Conservation (phyloP, 352 stramenopile genomes). For the Globisporangium mamillatum region DNA sequence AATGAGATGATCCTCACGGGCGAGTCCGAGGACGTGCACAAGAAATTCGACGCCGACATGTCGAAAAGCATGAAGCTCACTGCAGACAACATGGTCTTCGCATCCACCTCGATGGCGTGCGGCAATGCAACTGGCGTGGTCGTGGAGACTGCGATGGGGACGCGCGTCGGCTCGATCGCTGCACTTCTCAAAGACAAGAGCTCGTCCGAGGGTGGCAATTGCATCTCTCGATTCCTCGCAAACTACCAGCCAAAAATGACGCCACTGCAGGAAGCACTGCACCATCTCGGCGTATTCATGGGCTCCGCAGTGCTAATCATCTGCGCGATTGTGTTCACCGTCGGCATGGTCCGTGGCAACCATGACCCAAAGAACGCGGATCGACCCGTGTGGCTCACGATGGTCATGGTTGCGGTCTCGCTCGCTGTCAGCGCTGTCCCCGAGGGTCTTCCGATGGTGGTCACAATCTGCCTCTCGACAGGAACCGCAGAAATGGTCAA, state of each 20-base stretch:
- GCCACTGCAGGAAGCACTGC: constrained; percentile 89
- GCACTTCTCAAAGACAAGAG: constrained; percentile 28
- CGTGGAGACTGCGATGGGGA: constrained; percentile 40
- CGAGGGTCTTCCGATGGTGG: constrained; percentile 38
- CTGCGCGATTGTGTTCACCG: constrained; percentile 83
- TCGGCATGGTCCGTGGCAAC: constrained; percentile 58
- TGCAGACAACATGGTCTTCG: constrained; percentile 87
- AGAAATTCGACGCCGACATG: constrained; percentile 21
- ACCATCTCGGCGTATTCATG: constrained; percentile 90
- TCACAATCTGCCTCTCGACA: constrained; percentile 42
- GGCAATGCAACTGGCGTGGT: constrained; percentile 42
- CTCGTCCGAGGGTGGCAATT: constrained; percentile 15
- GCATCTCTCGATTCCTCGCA: constrained; percentile 17
- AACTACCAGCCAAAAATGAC: constrained; percentile 52
- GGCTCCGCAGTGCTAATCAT: constrained; percentile 78
- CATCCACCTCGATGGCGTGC: constrained; percentile 62
- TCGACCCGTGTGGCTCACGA: constrained; percentile 81
- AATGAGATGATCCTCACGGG: constrained; percentile 92
- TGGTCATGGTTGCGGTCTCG: constrained; percentile 89
- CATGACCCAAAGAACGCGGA: constrained; percentile 56
- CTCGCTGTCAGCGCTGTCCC: constrained; percentile 43
- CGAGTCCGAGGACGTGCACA: constrained; percentile 53
- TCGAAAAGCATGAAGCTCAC: constrained; percentile 35
- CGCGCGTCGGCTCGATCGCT: constrained; percentile 44
- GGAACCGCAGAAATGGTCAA: constrained; percentile 37